Evolutionary conservation across 2,329 filamentous ascomycete genomes (phyloP).

Genomic region (Colletotrichum abscissum): DNA sequence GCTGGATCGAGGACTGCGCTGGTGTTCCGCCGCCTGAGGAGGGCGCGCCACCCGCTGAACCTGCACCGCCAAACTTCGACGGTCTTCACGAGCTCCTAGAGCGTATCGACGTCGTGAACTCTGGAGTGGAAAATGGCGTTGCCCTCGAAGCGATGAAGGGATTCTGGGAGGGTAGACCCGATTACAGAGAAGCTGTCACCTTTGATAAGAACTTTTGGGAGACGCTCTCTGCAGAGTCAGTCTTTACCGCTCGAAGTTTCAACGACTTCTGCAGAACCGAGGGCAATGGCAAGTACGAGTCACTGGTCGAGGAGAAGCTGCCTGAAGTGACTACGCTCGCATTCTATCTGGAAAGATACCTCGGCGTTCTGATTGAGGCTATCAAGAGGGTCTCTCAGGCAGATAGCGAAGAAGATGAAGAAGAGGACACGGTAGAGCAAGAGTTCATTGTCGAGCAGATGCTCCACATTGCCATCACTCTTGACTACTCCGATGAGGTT

Average conservation of each 20-base stretch:
- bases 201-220: conserved; percentile 85
- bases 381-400: conserved; percentile 68
- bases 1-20: conserved; percentile 98
- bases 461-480: conserved; percentile 88
- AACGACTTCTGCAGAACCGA: conserved; percentile 90
- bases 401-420: conserved; percentile 71
- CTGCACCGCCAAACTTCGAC: conserved; percentile 78
- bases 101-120: conserved; percentile 92
- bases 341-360: conserved; percentile 85
- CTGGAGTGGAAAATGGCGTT: conserved; percentile 88
- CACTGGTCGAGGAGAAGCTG: conserved; percentile 89
- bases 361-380: conserved; percentile 74
- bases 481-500: conserved; percentile 98
- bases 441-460: conserved; percentile 98
- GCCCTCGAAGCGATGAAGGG: conserved; percentile 94
- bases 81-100: conserved; percentile 91
- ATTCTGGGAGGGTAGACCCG: conserved; percentile 93
- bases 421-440: conserved; percentile 87
- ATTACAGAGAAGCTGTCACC: conserved; percentile 78
- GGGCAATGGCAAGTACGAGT: conserved; percentile 78
- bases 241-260: conserved; percentile 91
- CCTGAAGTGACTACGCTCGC: conserved; percentile 94
- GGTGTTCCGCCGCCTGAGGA: conserved; percentile 71
- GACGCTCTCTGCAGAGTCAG: conserved; percentile 83
- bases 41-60: conserved; percentile 64